Evolutionary conservation across 257 asterid species (phyloP).

Genomic region (Fraxinus cuspidata): DNA sequence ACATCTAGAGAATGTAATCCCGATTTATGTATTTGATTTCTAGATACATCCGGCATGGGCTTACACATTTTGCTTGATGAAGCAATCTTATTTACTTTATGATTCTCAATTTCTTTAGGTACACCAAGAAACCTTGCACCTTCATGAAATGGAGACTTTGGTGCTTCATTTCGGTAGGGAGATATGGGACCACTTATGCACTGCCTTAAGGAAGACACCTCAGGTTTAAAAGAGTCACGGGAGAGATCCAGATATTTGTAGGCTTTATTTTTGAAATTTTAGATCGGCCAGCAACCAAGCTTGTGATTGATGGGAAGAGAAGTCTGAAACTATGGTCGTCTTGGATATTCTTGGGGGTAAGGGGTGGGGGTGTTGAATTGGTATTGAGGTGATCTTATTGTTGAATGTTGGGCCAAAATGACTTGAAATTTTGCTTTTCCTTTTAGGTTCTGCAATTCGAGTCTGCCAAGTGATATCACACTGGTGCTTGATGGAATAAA

Average conservation of each 20-base stretch:
- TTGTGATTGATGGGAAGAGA: no score
- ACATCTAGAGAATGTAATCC: constrained; percentile 30
- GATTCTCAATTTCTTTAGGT: constrained; percentile 55
- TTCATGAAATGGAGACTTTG: constrained; percentile 74
- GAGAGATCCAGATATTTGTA: constrained; percentile 1
- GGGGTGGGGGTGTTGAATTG: no score
- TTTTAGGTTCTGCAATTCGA: constrained; percentile 74
- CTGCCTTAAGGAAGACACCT: constrained; percentile 63
- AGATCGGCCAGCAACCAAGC: no score
- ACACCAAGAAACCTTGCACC: constrained; percentile 76
- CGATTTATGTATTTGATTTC: constrained; percentile 33
- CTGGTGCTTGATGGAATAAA: constrained; percentile 62
- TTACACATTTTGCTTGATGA: no score
- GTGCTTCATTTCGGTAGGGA: constrained; percentile 77
- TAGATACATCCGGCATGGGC: no score
- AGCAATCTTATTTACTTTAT: constrained; percentile 46
- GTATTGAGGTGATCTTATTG: no score
- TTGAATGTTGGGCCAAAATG: constrained; percentile 11
- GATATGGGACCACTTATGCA: constrained; percentile 73
- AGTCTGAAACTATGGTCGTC: no score
- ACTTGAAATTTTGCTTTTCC: constrained; percentile 22
- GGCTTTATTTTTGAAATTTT: constrained; percentile 12
- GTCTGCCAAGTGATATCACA: constrained; percentile 74
- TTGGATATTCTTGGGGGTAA: no score
- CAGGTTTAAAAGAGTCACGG: constrained; percentile 33